Evolutionary conservation across 768 basidiomycete species (phyloP), one percentile per base, ranked within the genome.

Genomic region (Agrocybe chaxingu): DNA sequence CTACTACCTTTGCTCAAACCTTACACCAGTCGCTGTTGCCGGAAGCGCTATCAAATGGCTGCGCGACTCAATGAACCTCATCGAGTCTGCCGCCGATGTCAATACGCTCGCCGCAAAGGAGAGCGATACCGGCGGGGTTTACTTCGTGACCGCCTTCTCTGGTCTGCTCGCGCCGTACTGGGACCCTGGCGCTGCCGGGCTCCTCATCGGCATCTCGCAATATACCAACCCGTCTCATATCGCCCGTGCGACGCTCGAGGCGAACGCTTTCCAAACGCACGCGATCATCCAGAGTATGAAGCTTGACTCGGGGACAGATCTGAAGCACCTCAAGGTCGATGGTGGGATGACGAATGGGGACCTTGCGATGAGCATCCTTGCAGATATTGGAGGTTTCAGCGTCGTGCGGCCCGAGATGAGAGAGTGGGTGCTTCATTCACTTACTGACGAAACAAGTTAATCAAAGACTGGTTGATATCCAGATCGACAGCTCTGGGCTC

Each of bases 301-400:
- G 65, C 72, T 89, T 47, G 96, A 99, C 70, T 87, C 90, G n/a
- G 79, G 79, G 11, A 74, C 76, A 4, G 84, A 89, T 42, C 77
- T 97, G 47, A 85, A 87, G 62, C 79, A 88, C 58, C 82, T 99
- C 55, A 95, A 88, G 66, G 96, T 99, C 33, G 97, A 98, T 66
- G 97, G 97, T n/a, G 93, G 94, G 11, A 95, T 97, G 89, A 97
- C 94, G 8, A 96, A 95, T 57, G 90, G 91, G 32, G 92, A 96
- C 62, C 67, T 89, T 29, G 89, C 86, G 50, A 92, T 96, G 93
- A 75, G 80, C 59, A 72, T 95, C 42, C 77, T 95, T 52, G 91
- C 91, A 3, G 88, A 97, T 65, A 74, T 96, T 38, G 92, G 94
- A 30, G 96, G 95, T 10, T 95, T 97, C 70, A 84, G 82, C 29